A percentile compares a stretch with the other conserved stretches of the same genome.
Conservation (phyloP, 2,329 filamentous ascomycete species). For the Rhynchosporium agropyri region DNA sequence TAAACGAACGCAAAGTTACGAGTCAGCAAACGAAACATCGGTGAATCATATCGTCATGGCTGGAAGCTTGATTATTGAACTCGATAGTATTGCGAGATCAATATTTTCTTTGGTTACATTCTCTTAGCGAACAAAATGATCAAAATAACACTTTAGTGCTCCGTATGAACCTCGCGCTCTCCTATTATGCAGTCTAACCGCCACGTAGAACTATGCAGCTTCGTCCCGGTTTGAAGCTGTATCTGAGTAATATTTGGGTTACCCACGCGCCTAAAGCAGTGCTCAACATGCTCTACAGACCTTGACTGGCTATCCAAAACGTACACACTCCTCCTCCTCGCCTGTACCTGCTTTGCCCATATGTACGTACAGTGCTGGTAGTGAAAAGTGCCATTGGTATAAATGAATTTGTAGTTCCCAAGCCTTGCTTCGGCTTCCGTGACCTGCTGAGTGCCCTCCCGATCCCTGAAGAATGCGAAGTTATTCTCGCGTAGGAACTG, state of each 20-base stretch:
- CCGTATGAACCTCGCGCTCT: background rate
- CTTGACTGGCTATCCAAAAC: background rate
- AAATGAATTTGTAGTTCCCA: background rate
- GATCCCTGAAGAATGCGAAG: background rate
- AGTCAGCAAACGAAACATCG: too few species aligned
- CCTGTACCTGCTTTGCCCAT: background rate
- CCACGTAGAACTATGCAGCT: background rate
- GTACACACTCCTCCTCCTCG: background rate
- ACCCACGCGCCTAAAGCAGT: background rate
- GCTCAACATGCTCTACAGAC: background rate
- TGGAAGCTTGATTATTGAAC: too few species aligned
- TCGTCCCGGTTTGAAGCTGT: background rate
- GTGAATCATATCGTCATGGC: too few species aligned
- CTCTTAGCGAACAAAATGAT: too few species aligned
- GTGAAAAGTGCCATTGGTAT: background rate
- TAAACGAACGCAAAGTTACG: too few species aligned
- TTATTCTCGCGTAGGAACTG: background rate
- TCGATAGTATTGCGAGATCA: too few species aligned
- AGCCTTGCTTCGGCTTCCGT: background rate
- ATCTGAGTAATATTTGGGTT: background rate
- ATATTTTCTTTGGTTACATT: too few species aligned
- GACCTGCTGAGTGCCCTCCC: background rate
- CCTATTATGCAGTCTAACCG: background rate
- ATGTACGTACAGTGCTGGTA: background rate
- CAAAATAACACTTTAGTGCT: too few species aligned